Percentiles rank a stretch among this genome's conserved stretches.
Evolutionary conservation across 2,329 filamentous ascomycete genomes (phyloP).

Genomic region (Botrytis cinerea): DNA sequence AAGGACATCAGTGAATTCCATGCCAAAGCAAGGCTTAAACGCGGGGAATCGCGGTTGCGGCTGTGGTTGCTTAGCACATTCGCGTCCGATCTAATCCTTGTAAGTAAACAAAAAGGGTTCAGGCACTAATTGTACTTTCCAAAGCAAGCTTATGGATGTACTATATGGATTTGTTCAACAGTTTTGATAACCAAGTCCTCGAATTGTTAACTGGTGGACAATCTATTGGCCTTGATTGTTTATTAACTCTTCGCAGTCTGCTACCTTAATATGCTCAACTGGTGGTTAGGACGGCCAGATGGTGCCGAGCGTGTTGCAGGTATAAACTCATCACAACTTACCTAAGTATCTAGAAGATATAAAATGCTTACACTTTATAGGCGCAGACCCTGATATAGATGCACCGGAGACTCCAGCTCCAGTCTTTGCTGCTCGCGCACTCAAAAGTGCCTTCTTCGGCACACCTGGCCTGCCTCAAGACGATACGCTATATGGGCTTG

Average conservation of each 20-base stretch:
- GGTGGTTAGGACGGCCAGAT: conserved; percentile 38
- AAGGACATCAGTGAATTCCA: neutral
- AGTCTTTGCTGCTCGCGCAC: conserved; percentile 65
- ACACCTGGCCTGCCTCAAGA: conserved; percentile 50
- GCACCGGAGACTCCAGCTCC: conserved; percentile 66
- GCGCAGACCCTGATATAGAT: conserved; percentile 42
- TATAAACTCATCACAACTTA: conserved; percentile 21
- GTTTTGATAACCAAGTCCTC: neutral
- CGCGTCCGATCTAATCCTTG: conserved; percentile 8
- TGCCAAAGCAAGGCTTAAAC: neutral
- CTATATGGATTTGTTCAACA: neutral
- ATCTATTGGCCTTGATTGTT: neutral
- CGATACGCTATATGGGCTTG: conserved; percentile 40
- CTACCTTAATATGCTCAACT: conserved; percentile 38
- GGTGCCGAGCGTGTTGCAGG: conserved; percentile 35
- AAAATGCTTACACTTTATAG: conserved; percentile 3
- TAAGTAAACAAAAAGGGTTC: conserved; percentile 25
- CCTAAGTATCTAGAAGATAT: neutral
- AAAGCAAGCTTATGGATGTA: neutral
- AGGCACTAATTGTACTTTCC: conserved; percentile 5
- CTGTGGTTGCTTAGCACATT: neutral
- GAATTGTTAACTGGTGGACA: neutral
- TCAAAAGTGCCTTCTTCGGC: conserved; percentile 65
- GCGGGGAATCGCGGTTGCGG: neutral
- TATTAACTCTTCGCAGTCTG: neutral